Percentiles rank a stretch among this genome's conserved stretches.
Evolutionary conservation across 352 stramenopile genomes (phyloP).

Genomic region (Pythium phragmiticola): DNA sequence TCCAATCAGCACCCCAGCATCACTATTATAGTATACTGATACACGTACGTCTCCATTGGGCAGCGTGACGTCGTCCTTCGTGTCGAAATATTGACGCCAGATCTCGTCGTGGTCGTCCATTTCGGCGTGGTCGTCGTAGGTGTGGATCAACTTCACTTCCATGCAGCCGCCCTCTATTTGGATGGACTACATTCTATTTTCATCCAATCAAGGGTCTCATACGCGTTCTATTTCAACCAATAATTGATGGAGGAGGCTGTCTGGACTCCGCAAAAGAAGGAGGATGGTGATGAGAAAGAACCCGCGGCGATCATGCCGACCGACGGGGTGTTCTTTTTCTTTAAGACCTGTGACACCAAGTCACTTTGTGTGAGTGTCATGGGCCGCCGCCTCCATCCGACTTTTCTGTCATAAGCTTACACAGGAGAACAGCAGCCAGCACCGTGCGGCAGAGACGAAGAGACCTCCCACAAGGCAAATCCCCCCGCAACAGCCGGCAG

Average conservation of each 20-base stretch:
- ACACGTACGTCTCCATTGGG: conserved; percentile 60
- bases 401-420: neutral
- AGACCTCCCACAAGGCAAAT: neutral
- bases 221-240: conserved; percentile 17
- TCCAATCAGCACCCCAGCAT: neutral
- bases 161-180: conserved; percentile 5
- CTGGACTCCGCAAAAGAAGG: neutral
- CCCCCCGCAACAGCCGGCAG: neutral
- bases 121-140: neutral
- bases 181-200: conserved; percentile 4
- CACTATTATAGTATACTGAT: neutral
- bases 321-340: conserved; percentile 21
- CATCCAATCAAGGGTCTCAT: conserved; percentile 7
- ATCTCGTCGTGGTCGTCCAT: conserved; percentile 37
- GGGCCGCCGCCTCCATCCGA: conserved; percentile 1
- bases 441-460: neutral
- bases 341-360: neutral
- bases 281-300: conserved; percentile 17
- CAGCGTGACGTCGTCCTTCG: conserved; percentile 57
- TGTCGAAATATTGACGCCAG: conserved; percentile 80
- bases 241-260: neutral
- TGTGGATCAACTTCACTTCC: conserved; percentile 2
- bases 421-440: neutral
- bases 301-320: neutral
- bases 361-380: conserved; percentile 4